Evolutionary conservation across 139 green algal species (phyloP), one percentile per base, ranked within the genome.

Genomic region (Micractinium conductrix): DNA sequence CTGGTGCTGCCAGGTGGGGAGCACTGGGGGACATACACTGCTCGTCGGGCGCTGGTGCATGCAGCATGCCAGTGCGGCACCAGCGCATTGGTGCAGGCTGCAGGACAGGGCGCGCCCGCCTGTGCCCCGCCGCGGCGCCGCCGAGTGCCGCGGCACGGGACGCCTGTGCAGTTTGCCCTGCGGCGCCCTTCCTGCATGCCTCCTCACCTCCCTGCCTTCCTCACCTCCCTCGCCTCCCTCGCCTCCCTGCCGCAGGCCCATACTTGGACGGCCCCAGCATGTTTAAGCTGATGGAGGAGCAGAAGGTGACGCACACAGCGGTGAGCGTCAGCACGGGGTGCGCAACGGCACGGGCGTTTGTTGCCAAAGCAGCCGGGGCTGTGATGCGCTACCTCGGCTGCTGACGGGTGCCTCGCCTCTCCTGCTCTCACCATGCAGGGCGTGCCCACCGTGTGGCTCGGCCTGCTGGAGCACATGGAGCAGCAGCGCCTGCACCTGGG

Each of bases 1-100:
- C 84, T 97, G 55, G 91, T 97, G 48, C 81, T 98, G 76, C 95
- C 95, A 24, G 93, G 88, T 88, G 62, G n/a, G n/a, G n/a, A n/a
- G n/a, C n/a, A n/a, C n/a, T n/a, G n/a, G n/a, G n/a, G n/a, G n/a
- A n/a, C n/a, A n/a, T n/a, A n/a, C n/a, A n/a, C n/a, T n/a, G n/a
- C n/a, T n/a, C n/a, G n/a, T n/a, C n/a, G n/a, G n/a, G n/a, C n/a
- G n/a, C n/a, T n/a, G n/a, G n/a, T n/a, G n/a, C n/a, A n/a, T n/a
- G n/a, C n/a, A n/a, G n/a, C n/a, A n/a, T n/a, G n/a, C n/a, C n/a
- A n/a, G n/a, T n/a, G n/a, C n/a, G n/a, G n/a, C n/a, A n/a, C n/a
- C n/a, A n/a, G n/a, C n/a, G n/a, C n/a, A n/a, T n/a, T n/a, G n/a
- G n/a, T n/a, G n/a, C n/a, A n/a, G n/a, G n/a, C n/a, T n/a, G n/a